Conservation (phyloP, 2,329 filamentous ascomycete genomes). For the Hypoxylon sp. region DNA sequence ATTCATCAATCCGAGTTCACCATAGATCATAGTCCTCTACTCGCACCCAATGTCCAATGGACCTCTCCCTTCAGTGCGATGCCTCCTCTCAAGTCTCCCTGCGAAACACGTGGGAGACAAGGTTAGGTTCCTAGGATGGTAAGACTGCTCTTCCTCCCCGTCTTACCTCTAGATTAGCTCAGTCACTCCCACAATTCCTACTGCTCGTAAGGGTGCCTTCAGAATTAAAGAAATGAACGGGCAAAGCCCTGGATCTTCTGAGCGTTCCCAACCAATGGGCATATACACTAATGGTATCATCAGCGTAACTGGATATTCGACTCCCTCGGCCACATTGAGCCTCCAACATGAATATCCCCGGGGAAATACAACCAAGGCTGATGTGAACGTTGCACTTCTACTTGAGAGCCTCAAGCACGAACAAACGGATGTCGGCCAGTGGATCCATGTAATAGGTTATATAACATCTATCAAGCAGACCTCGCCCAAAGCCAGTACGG, state of each 20-base stretch:
- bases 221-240: conserved; percentile 8
- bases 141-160: conserved; percentile 56
- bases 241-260: conserved; percentile 21
- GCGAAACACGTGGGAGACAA: conserved; percentile 74
- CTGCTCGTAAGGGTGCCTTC: conserved; percentile 28
- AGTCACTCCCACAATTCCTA: conserved; percentile 8
- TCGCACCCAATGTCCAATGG: conserved; percentile 64
- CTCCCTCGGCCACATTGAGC: conserved; percentile 71
- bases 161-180: conserved; percentile 17
- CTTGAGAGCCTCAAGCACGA: conserved; percentile 75
- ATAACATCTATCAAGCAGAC: conserved; percentile 60
- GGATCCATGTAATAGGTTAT: conserved; percentile 92
- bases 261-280: conserved; percentile 29
- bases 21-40: neutral
- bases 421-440: conserved; percentile 80
- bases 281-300: conserved; percentile 47
- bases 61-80: conserved; percentile 75
- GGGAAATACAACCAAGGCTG: conserved; percentile 62
- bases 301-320: conserved; percentile 68
- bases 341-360: conserved; percentile 78
- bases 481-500: conserved; percentile 24
- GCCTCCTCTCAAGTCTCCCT: conserved; percentile 75
- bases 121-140: conserved; percentile 94
- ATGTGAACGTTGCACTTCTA: conserved; percentile 80
- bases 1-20: conserved; percentile 3